phyloP scores from a whole-genome alignment of 2,329 filamentous ascomycete genomes.

The Calonectria montana region DNA sequence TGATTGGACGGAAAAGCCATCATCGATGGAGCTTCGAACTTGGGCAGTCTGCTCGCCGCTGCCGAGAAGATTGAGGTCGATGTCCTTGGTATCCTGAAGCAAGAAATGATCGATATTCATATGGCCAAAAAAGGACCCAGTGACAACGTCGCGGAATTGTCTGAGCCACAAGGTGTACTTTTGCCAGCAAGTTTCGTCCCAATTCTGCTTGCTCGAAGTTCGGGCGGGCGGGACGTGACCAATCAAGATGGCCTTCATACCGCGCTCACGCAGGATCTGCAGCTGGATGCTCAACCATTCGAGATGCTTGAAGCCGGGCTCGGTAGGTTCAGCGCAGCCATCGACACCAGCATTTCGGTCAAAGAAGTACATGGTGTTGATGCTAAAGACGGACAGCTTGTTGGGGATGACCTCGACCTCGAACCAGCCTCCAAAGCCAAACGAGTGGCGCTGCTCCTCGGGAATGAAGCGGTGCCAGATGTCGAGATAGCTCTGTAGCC shows the following conservation, averaged over 20 bases:
- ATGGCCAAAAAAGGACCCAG: conserved; percentile 85
- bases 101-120: conserved; percentile 99
- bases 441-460: conserved; percentile 90
- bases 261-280: conserved; percentile 81
- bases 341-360: conserved; percentile 93
- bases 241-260: conserved; percentile 94
- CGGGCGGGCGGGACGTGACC: conserved; percentile 94
- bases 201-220: conserved; percentile 84
- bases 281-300: conserved; percentile 96
- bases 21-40: conserved; percentile 50
- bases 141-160: conserved; percentile 91
- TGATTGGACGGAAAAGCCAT: conserved; percentile 72
- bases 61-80: conserved; percentile 70
- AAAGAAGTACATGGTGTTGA: conserved; percentile 98
- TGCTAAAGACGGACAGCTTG: conserved; percentile 87
- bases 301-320: conserved; percentile 94
- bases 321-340: conserved; percentile 80
- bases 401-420: conserved; percentile 90
- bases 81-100: conserved; percentile 84
- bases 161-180: conserved; percentile 93
- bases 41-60: conserved; percentile 41
- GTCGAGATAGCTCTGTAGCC: conserved; percentile 80
- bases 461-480: conserved; percentile 92
- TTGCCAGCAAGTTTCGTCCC: conserved; percentile 99
- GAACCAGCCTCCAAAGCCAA: conserved; percentile 95